Conservation (phyloP, 352 stramenopile genomes). For the Achlya hypogyna region DNA sequence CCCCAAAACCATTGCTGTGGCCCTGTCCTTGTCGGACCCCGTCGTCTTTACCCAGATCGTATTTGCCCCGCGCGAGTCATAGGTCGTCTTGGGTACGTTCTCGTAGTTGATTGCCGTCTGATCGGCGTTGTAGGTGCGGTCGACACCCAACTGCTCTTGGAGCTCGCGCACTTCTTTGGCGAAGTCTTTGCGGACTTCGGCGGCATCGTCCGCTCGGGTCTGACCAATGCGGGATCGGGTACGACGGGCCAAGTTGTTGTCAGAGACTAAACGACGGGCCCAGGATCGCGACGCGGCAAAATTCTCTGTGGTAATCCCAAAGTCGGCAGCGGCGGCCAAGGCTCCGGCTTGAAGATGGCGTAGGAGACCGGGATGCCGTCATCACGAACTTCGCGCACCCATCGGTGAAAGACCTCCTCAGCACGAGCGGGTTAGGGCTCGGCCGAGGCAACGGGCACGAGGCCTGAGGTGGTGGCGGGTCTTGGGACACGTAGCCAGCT, state of each 20-base stretch:
- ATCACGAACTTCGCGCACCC: too few species aligned
- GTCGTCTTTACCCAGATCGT: slow-evolving; percentile 25
- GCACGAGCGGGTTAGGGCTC: too few species aligned
- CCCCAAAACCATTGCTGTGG: slow-evolving; percentile 25
- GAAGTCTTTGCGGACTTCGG: not conserved
- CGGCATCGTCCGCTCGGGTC: not conserved
- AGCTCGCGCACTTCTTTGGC: not conserved
- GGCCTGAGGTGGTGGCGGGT: too few species aligned
- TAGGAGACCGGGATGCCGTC: not conserved
- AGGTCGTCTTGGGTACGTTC: slow-evolving; percentile 22
- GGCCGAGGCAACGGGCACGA: too few species aligned
- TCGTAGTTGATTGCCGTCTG: slow-evolving; percentile 24
- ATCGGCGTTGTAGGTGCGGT: slow-evolving; percentile 20
- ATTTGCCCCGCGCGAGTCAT: slow-evolving; percentile 12
- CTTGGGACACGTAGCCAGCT: too few species aligned
- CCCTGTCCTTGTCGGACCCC: slow-evolving; percentile 25
- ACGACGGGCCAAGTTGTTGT: slow-evolving; percentile 1
- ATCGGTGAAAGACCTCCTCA: too few species aligned
- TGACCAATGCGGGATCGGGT: not conserved
- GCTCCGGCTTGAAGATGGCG: not conserved
- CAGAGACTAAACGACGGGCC: not conserved
- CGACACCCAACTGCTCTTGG: not conserved
- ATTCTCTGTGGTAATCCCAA: not conserved
- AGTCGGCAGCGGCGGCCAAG: not conserved
- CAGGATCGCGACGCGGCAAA: slow-evolving; percentile 1